Base-by-base conservation (phyloP, 257 asterid genomes). In the Capsicum pubescens region DNA sequence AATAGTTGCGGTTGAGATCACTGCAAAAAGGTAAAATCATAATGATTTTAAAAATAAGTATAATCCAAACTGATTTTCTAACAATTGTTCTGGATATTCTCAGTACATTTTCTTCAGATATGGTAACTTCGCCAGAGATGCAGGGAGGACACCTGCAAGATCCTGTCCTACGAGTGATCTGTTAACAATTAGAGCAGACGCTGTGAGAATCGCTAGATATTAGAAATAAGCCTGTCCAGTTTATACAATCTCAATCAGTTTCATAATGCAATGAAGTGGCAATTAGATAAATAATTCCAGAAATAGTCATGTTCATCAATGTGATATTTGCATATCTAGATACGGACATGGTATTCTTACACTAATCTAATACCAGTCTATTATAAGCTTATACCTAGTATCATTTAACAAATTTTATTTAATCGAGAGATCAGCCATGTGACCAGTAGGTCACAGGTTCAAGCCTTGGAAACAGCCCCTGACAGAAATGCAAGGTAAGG, bases 141-240 rank as follows among this genome's bases (percentile, higher is more conserved):
- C 89, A 4, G 97, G 92, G 57, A 92, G 92, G 55, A 91, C 92
- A 66, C 97, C 94, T 42, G 88, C 85, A 81, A 92, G 87, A 89
- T 91, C 92, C 89, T 92, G 94, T 52, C 92, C 91, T 58, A 8
- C 82, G 8, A 92, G 89, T 67, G 21, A 64, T 85, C 96, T 91
- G 91, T 90, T 8, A 10, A 15, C 83, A 68, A 82, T 71, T 6
- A 17, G 83, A 80, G 84, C 48, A 79, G 26, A 15, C 3, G n/a
- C 12, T n/a, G 50, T 66, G 35, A 82, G 68, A 32, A 67, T 13
- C 42, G 19, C 26, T 42, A 66, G 13, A 15, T 10, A 12, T 52
- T 76, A 21, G 46, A 13, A 21, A 3, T 13, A 52, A 76, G 11
- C 81, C 48, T 50, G 21, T 52, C 61, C 42, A 14, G 63, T 52